Base-by-base conservation (phyloP, 257 asterid species). In the Rehmannia glutinosa region DNA sequence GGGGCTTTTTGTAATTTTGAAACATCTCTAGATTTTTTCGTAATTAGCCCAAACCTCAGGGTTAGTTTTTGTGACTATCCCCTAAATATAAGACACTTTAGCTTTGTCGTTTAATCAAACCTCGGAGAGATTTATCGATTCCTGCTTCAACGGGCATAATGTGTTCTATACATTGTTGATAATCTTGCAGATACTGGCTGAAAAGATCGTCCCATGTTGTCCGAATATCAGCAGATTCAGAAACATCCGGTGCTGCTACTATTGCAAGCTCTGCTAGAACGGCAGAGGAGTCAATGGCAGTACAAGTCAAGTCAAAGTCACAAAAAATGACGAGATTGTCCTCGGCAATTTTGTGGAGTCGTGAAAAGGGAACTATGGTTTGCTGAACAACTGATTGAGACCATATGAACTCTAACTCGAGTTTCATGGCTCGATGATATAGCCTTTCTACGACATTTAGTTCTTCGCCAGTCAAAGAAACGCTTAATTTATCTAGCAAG, bases 231-330 rank as follows among this genome's bases (percentile, higher is more conserved):
- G 64, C 62, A 8, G 79, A 55, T 50, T 67, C 84, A 11, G 62
- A 65, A 60, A 46, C 70, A 51, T 81, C 76, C 35, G 75, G 39
- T 1, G 87, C 73, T 42, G 84, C 68, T 56, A 73, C 75, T 51
- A 86, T 86, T 27, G 93, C 86, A 62, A 86, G 79, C 80, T 86
- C 90, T 38, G 90, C 87, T 69, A 86, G 68, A 77, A 83, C 84
- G 62, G 87, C 80, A 73, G 87, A 86, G 56, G 93, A 86, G 62
- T 86, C 93, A 17, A 86, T 33, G n/a, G 82, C 75, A 15, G 87
- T 62, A 73, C 93, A 86, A 6, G 93, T 86, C 79, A 83, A 73
- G 79, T 83, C 93, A 64, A 86, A 86, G 75, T 86, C 93, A 32
- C 84, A 83, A 35, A 78, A 83, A 54, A 78, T 27, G 66, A 58